These are phyloP conservation scores for Nemophila menziesii DNA, from an alignment of 257 asterid species.

Conservation along the genomic window DNA sequence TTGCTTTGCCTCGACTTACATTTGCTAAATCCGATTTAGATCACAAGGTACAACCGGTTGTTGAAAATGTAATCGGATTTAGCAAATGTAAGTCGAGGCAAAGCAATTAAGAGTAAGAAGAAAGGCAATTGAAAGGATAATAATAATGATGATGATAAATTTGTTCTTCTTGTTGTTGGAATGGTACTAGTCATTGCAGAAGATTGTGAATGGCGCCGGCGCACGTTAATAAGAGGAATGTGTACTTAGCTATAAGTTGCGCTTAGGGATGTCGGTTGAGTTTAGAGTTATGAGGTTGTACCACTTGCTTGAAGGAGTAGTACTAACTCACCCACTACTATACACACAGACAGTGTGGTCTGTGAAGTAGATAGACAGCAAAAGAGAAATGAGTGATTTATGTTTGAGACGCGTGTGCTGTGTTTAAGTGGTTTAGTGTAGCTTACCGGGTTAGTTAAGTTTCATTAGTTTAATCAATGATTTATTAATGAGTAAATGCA, in stretches of 20 bases:
- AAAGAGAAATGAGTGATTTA: no score
- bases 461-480: no score
- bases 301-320: no score
- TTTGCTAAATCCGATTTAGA: no score
- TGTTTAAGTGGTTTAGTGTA: no score
- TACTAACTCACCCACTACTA: not conserved
- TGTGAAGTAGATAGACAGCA: not conserved
- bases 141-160: constrained; percentile 10
- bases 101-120: constrained; percentile 9
- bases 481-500: no score
- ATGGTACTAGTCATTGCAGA: constrained; percentile 35
- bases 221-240: no score
- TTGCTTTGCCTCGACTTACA: not conserved
- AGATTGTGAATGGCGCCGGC: constrained; percentile 38
- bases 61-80: constrained; percentile 1
- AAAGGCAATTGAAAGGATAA: constrained; percentile 8
- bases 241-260: no score
- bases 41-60: not conserved
- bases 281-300: not conserved
- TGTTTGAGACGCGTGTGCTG: no score
- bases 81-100: constrained; percentile 11
- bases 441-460: no score
- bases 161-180: constrained; percentile 21
- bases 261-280: not conserved
- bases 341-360: not conserved